These are phyloP conservation scores for Cordyceps cateniannulata DNA, from an alignment of 2,329 filamentous ascomycete species.

Conservation along the genomic window DNA sequence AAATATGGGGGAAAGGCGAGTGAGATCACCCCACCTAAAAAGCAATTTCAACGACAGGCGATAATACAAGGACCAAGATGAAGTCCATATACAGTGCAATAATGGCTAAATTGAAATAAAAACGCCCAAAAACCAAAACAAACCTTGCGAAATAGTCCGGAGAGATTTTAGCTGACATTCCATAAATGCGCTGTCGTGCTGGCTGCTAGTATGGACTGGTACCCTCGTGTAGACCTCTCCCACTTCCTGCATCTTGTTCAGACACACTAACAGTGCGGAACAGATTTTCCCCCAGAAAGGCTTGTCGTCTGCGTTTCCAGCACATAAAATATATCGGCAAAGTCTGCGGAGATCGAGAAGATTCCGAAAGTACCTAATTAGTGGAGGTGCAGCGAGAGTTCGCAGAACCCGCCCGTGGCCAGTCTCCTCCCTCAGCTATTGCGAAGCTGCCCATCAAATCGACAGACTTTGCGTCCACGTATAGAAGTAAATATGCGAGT, in stretches of 20 bases:
- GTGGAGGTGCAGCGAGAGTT: neutral
- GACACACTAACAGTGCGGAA: neutral
- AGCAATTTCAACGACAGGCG: neutral
- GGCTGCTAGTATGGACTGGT: neutral
- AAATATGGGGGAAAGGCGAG: neutral
- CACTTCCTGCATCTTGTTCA: neutral
- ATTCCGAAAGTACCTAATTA: neutral
- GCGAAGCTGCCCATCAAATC: neutral
- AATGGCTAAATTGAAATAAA: neutral
- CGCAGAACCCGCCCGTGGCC: slow-evolving; percentile 3
- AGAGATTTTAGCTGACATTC: neutral
- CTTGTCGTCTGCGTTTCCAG: too few relatives aligned
- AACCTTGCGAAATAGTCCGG: neutral
- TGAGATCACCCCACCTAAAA: neutral
- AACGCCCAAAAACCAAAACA: neutral
- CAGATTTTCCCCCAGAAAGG: neutral
- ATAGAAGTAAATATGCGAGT: neutral
- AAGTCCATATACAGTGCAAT: neutral
- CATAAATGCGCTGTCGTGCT: neutral
- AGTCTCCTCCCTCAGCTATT: neutral
- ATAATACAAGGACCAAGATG: neutral
- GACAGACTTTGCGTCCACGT: neutral
- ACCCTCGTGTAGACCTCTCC: neutral
- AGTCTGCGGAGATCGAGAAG: neutral
- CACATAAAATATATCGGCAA: too few relatives aligned